Evolutionary conservation across 495 filamentous ascomycete species (phyloP).

Genomic region (Glonium stellatum): DNA sequence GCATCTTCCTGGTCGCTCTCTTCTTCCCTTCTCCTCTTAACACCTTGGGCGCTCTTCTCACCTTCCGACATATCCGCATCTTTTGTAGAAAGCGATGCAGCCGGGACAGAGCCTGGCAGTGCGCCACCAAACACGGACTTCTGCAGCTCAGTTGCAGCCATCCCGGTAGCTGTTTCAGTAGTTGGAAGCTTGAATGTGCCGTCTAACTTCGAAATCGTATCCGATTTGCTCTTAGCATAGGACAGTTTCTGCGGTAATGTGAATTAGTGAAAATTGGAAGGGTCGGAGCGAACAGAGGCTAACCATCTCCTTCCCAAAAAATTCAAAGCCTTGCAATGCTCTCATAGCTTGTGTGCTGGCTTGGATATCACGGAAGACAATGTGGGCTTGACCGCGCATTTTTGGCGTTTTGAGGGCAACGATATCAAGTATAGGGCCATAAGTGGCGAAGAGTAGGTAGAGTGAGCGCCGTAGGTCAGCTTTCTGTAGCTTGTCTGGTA

Average conservation of each 20-base stretch:
- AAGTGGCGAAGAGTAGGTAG: slow-evolving; percentile 89
- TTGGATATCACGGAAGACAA: slow-evolving; percentile 82
- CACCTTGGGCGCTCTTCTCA: slow-evolving; percentile 10
- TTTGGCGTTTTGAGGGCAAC: slow-evolving; percentile 78
- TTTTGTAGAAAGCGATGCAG: background rate
- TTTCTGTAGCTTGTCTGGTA: slow-evolving; percentile 81
- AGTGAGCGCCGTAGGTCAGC: slow-evolving; percentile 72
- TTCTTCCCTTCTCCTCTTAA: slow-evolving; percentile 19
- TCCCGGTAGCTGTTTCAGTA: slow-evolving; percentile 31
- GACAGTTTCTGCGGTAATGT: slow-evolving; percentile 62
- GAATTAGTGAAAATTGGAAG: background rate
- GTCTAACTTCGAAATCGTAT: slow-evolving; percentile 80
- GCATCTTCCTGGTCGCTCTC: slow-evolving; percentile 15
- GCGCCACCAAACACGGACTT: slow-evolving; percentile 1
- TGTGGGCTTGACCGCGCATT: slow-evolving; percentile 92
- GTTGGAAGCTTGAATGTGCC: slow-evolving; percentile 71
- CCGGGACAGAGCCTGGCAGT: background rate
- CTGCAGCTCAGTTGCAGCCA: background rate
- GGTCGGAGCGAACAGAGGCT: slow-evolving; percentile 26
- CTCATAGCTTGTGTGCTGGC: slow-evolving; percentile 85
- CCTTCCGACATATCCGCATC: background rate
- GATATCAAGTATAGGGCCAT: slow-evolving; percentile 91
- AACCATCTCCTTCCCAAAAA: slow-evolving; percentile 84
- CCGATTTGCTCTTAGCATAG: slow-evolving; percentile 80
- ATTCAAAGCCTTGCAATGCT: slow-evolving; percentile 75